A percentile compares a stretch with the other conserved stretches of the same genome.
Conservation (phyloP, 2,329 filamentous ascomycete genomes). For the Clathrospora elynae region DNA sequence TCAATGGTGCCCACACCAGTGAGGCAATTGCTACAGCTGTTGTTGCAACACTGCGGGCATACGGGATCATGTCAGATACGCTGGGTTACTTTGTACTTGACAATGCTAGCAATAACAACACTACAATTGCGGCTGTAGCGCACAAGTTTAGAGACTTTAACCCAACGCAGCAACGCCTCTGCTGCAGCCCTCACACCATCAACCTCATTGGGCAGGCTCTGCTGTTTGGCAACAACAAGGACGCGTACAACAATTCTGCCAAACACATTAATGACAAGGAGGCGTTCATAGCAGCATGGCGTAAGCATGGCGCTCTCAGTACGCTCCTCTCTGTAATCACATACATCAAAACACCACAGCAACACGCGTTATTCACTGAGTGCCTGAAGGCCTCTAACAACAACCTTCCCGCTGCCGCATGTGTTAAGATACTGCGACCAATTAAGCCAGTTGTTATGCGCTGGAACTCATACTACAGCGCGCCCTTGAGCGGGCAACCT, state of each 20-base stretch:
- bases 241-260: neutral
- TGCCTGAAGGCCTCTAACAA: neutral
- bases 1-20: constrained; percentile 4
- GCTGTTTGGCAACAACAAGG: too few species aligned
- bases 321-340: constrained; percentile 3
- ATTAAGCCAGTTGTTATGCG: constrained; percentile 5
- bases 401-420: constrained; percentile 1
- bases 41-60: neutral
- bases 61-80: neutral
- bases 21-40: constrained; percentile 3
- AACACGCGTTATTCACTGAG: constrained; percentile 3
- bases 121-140: constrained; percentile 4
- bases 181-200: neutral
- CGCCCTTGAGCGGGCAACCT: neutral
- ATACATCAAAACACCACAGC: constrained; percentile 5
- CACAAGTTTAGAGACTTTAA: constrained; percentile 6
- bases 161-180: constrained; percentile 1
- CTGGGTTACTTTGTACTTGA: constrained; percentile 11
- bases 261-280: neutral
- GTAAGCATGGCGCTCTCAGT: neutral
- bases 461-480: too few species aligned
- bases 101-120: constrained; percentile 4
- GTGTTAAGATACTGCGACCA: neutral
- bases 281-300: constrained; percentile 1
- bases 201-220: constrained; percentile 6